Percentiles rank a stretch among this genome's conserved stretches.
These are phyloP conservation scores for Aspergillus vadensis DNA, from an alignment of 2,329 filamentous ascomycete genomes.

Conservation along the genomic window DNA sequence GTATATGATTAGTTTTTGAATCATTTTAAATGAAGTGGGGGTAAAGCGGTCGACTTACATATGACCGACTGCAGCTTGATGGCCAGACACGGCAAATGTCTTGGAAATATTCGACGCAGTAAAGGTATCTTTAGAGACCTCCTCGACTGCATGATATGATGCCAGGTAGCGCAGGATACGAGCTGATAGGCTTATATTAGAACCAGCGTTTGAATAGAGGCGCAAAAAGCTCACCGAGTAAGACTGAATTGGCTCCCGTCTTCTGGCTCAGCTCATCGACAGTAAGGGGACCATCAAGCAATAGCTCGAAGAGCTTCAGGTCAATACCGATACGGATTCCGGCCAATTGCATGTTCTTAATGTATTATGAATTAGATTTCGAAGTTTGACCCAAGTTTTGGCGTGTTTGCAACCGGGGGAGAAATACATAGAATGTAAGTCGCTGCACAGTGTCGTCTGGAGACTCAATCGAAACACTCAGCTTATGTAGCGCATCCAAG, in stretches of 20 bases:
- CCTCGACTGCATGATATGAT: conserved; percentile 19
- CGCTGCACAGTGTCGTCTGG: neutral
- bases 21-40: too few species aligned
- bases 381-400: too few species aligned
- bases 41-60: neutral
- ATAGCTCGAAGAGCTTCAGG: conserved; percentile 5
- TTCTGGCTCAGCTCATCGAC: conserved; percentile 2
- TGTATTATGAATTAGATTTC: too few species aligned
- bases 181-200: conserved; percentile 10
- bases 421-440: neutral
- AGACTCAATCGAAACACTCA: neutral
- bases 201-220: too few species aligned
- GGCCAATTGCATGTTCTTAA: neutral
- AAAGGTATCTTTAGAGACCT: conserved; percentile 20
- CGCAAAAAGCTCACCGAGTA: too few species aligned
- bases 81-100: conserved; percentile 12
- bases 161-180: conserved; percentile 32
- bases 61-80: neutral
- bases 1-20: neutral
- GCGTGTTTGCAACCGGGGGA: too few species aligned
- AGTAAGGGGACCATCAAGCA: conserved; percentile 1
- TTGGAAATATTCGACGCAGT: conserved; percentile 16
- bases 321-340: neutral
- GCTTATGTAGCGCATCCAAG: neutral
- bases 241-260: neutral